Evolutionary conservation across 1,284 basidiomycete genomes (phyloP), one percentile per base, ranked within the genome.

Genomic region (Takashimella tepidaria): DNA sequence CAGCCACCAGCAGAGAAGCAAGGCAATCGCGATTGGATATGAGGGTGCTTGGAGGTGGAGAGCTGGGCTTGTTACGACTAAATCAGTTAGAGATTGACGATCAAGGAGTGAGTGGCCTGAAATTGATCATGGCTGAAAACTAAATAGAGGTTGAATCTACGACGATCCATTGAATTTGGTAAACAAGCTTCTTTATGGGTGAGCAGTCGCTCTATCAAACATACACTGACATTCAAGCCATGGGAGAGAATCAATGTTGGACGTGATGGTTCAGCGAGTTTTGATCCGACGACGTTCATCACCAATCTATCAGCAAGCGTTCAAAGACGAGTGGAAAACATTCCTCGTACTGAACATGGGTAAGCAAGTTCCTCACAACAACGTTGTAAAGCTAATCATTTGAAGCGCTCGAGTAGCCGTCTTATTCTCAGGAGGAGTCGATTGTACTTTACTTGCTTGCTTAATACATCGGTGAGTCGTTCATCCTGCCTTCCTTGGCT

Each of bases 351-450:
- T 16, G 21, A 27, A 10, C 11, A 51, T 19, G 51, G 54, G 63
- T 65, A 51, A 46, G 62, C 47, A 16, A 10, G 13, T 8, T 55
- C 19, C 25, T 20, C 44, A 25, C 25, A 23, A 1, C 3, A 16
- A 6, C 21, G 3, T 40, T 43, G n/a, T 3, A 13, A 13, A 8
- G 10, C 51, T 53, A 13, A 41, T 19, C 11, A 19, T 11, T 41
- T 69, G 67, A 0, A 49, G 61, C 45, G 81, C 88, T 0, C 82
- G 84, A 53, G 79, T 96, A 0, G 92, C 88, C 3, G 79, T 98
- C 5, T 80, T 99, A 4, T 99, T 98, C 73, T 97, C 92, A 20
- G 95, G 95, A 22, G 95, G 95, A 0, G 88, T 99, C 27, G 95
- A 99, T 69, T 98, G 87, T 16, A 87, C 92, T 0, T 79, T 91